A percentile compares a stretch with the other conserved stretches of the same genome.
Conservation (phyloP, 2,329 filamentous ascomycete genomes). For the Byssochlamys sp. region DNA sequence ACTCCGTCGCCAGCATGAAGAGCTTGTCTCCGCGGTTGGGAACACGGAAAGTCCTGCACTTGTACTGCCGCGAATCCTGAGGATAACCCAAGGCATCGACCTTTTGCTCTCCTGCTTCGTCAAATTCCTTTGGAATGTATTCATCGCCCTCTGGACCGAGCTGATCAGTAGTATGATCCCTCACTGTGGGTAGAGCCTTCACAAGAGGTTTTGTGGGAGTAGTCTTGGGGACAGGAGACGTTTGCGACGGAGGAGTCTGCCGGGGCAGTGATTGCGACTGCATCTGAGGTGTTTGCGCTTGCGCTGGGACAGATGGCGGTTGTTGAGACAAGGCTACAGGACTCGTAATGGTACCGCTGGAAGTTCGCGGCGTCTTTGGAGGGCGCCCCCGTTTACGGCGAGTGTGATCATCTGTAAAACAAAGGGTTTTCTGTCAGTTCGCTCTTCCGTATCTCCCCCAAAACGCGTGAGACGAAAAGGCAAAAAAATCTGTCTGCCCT, state of each 20-base stretch:
- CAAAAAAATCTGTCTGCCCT: slow-evolving; percentile 20
- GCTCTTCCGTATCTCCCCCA: slow-evolving; percentile 1
- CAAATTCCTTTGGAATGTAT: slow-evolving; percentile 85
- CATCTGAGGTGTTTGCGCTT: slow-evolving; percentile 32
- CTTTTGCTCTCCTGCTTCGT: slow-evolving; percentile 90
- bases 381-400: slow-evolving; percentile 43
- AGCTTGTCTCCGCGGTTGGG: slow-evolving; percentile 84
- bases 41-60: slow-evolving; percentile 86
- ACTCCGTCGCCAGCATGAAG: slow-evolving; percentile 98
- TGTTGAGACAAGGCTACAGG: slow-evolving; percentile 18
- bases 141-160: slow-evolving; percentile 82
- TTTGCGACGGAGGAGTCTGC: slow-evolving; percentile 46
- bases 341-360: slow-evolving; percentile 16
- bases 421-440: slow-evolving; percentile 5
- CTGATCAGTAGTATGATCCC: slow-evolving; percentile 95
- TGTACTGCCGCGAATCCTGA: slow-evolving; percentile 74
- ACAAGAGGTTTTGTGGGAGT: slow-evolving; percentile 72
- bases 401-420: slow-evolving; percentile 29
- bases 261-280: slow-evolving; percentile 28
- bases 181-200: slow-evolving; percentile 88
- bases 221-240: slow-evolving; percentile 59
- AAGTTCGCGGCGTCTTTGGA: slow-evolving; percentile 37
- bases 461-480: slow-evolving; percentile 27
- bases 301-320: slow-evolving; percentile 19
- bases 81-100: slow-evolving; percentile 74